These are phyloP conservation scores for Dionaea muscipula DNA, from an alignment of 179 eudicot species.

Conservation along the genomic window DNA sequence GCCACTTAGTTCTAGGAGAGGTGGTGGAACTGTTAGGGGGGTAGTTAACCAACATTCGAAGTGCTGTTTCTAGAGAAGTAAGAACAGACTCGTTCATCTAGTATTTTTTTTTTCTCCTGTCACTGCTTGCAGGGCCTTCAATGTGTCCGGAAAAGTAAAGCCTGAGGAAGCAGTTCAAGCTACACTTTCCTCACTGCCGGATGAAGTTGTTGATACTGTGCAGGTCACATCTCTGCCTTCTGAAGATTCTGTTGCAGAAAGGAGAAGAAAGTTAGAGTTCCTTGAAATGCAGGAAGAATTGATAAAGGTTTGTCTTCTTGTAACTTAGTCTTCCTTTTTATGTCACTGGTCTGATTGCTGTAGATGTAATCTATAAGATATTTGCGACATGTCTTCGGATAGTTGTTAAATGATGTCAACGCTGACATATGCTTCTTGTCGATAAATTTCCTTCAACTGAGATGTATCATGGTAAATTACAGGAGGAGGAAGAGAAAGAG, in stretches of 20 bases:
- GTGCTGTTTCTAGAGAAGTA: too few species aligned
- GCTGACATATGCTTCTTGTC: too few species aligned
- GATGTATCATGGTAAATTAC: constrained; percentile 11
- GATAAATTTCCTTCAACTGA: background rate
- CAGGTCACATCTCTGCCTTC: constrained; percentile 62
- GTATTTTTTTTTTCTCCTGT: constrained; percentile 9
- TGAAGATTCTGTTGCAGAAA: constrained; percentile 70
- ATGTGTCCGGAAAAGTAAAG: constrained; percentile 51
- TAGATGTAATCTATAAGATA: too few species aligned
- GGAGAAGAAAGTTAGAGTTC: constrained; percentile 77
- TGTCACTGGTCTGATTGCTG: background rate
- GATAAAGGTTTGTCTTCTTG: constrained; percentile 40
- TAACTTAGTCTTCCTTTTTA: background rate
- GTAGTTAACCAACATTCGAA: too few species aligned
- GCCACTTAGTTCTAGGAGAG: too few species aligned
- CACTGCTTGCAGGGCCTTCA: constrained; percentile 46
- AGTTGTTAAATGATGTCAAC: too few species aligned
- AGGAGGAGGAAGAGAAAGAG: constrained; percentile 56
- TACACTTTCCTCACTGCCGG: constrained; percentile 75
- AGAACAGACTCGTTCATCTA: too few species aligned
- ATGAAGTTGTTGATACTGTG: constrained; percentile 79
- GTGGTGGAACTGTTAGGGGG: too few species aligned
- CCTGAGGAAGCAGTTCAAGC: constrained; percentile 73
- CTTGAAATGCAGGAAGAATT: constrained; percentile 78
- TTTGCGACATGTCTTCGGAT: too few species aligned